Percentiles rank a stretch among this genome's conserved stretches.
These are phyloP conservation scores for Lolium rigidum DNA, from an alignment of 176 grass and related monocot genomes.

Conservation along the genomic window DNA sequence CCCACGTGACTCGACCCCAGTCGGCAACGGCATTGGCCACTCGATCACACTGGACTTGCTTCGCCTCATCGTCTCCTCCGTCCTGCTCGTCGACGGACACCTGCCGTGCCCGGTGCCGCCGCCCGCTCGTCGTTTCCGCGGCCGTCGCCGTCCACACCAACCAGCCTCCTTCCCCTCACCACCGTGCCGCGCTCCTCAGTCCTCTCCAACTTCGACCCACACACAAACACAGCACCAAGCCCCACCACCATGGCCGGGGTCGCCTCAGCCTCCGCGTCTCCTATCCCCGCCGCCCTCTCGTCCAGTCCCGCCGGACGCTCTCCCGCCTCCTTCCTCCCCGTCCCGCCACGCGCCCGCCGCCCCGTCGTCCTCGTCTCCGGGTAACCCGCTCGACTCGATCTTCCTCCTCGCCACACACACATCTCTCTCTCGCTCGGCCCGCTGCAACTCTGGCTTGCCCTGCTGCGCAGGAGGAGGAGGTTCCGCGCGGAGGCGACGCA, in stretches of 20 bases:
- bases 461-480: neutral
- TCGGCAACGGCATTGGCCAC: too few relatives aligned
- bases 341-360: neutral
- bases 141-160: too few relatives aligned
- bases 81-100: neutral
- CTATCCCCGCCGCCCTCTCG: neutral
- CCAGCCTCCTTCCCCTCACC: neutral
- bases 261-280: constrained; percentile 20
- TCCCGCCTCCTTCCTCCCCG: neutral
- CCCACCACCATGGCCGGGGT: constrained; percentile 30
- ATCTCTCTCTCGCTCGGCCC: too few relatives aligned
- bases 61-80: too few relatives aligned
- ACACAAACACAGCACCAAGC: neutral
- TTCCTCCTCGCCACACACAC: neutral
- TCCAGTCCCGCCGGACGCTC: neutral
- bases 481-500: constrained; percentile 52
- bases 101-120: neutral
- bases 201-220: neutral
- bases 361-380: neutral
- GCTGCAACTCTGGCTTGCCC: too few relatives aligned
- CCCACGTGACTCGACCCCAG: too few relatives aligned
- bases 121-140: too few relatives aligned
- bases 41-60: too few relatives aligned
- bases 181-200: neutral
- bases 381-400: constrained; percentile 14